Conservation (phyloP, 331 rosid species). For the Cydonia oblonga region DNA sequence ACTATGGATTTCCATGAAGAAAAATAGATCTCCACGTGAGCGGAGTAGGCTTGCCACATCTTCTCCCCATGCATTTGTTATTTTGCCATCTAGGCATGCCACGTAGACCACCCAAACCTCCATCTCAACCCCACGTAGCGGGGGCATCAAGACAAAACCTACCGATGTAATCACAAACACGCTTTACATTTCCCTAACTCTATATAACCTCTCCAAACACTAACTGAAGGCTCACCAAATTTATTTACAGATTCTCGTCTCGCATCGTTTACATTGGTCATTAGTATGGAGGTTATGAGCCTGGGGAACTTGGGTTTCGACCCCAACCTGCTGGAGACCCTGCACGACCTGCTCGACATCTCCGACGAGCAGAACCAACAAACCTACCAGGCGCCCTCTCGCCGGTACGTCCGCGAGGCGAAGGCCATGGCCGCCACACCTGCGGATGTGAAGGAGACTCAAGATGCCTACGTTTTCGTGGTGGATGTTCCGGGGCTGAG, state of each 20-base stretch:
- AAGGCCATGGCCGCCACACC: conserved; percentile 75
- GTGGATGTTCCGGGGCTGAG: conserved; percentile 64
- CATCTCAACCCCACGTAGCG: neutral
- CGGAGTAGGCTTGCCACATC: neutral
- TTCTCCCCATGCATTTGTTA: neutral
- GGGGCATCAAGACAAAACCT: neutral
- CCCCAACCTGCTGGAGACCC: conserved; percentile 36
- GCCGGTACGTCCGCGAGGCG: conserved; percentile 48
- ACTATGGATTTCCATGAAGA: neutral
- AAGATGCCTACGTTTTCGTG: conserved; percentile 36
- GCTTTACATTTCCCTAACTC: neutral
- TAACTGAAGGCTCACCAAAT: too few relatives aligned
- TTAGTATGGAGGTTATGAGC: conserved; percentile 25
- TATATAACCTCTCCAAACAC: neutral
- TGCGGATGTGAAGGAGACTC: conserved; percentile 58
- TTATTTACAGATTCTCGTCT: too few relatives aligned
- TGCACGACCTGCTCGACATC: conserved; percentile 52
- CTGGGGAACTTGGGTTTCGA: conserved; percentile 52
- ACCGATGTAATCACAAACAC: neutral
- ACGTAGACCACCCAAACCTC: neutral
- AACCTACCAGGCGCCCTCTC: conserved; percentile 32
- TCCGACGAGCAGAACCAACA: conserved; percentile 26
- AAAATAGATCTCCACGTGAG: neutral
- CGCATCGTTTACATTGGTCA: neutral
- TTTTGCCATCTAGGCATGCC: neutral